Conservation (phyloP, 2,329 filamentous ascomycete genomes). For the Fulvia fulva region DNA sequence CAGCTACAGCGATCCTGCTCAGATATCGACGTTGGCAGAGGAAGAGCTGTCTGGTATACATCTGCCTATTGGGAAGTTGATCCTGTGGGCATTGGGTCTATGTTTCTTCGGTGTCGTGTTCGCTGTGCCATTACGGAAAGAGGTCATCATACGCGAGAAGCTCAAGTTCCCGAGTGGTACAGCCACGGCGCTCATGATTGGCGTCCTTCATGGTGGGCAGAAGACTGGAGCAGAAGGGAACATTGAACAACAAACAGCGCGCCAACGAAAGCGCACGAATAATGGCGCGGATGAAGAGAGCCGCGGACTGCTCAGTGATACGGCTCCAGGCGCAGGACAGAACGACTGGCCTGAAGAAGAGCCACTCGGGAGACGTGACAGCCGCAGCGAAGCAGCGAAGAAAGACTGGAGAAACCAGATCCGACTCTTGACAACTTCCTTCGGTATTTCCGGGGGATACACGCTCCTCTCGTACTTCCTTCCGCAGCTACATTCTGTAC, state of each 20-base stretch:
- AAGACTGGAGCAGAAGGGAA: conserved; percentile 34
- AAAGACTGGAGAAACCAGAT: conserved; percentile 61
- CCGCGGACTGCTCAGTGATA: conserved; percentile 33
- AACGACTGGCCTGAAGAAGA: conserved; percentile 21
- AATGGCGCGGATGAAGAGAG: conserved; percentile 31
- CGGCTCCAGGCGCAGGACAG: conserved; percentile 7
- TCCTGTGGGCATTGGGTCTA: conserved; percentile 86
- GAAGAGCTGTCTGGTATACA: conserved; percentile 27
- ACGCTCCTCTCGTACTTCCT: conserved; percentile 88
- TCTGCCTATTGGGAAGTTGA: conserved; percentile 64
- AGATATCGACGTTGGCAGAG: conserved; percentile 15
- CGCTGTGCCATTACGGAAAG: conserved; percentile 81
- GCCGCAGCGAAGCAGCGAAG: conserved; percentile 19
- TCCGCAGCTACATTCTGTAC: conserved; percentile 77
- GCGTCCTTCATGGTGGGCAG: conserved; percentile 70
- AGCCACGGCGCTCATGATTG: conserved; percentile 89
- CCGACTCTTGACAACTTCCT: conserved; percentile 56
- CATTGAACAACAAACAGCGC: conserved; percentile 34
- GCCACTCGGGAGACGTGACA: conserved; percentile 10
- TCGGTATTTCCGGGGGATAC: conserved; percentile 55
- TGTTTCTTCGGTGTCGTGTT: conserved; percentile 98
- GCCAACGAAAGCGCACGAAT: conserved; percentile 12
- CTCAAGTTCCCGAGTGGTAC: conserved; percentile 94
- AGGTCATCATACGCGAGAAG: conserved; percentile 90
- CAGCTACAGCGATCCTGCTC: conserved; percentile 19